Base-by-base conservation (phyloP, 1,139 yeast species). In the Entelexis paramagnoliae region DNA sequence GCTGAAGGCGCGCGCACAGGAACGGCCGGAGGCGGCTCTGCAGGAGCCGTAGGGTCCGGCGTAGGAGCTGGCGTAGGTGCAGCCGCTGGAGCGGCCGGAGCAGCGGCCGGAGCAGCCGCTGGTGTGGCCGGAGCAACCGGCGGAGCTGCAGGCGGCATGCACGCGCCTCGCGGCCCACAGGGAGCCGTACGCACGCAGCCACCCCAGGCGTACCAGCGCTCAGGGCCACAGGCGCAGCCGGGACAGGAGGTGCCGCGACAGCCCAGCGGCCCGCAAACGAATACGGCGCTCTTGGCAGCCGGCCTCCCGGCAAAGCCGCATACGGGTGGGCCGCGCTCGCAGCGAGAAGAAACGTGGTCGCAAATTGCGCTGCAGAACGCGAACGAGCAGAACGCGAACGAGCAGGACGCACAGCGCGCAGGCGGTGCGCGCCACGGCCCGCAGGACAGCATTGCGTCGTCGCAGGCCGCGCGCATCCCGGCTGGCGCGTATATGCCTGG, bases 401-500 rank as follows among this genome's bases (percentile, higher is more conserved):
- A 36, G 32, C 14, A 9, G 22, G 36, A 19, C 35, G 39, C 30
- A 13, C 36, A n/a, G 17, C 34, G 38, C 45, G 4, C 17, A 14
- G 14, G 32, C 24, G 24, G 24, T 6, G 24, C 6, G 4, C 36
- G 30, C 7, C 49, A 46, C 11, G 32, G 44, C 4, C 30, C 48
- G 13, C 40, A 36, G 10, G 50, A 36, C 19, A 50, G 53, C n/a
- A 28, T 53, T 8, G 55, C 55, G 8, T 39, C 54, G 17, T 32
- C 54, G 1, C 47, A 52, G 16, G 52, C 49, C 16, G 46, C 50
- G 9, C 42, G 55, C 6, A 48, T 59, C 13, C 67, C 68, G 16
- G 69, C 68, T n/a, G 69, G 69, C 10, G 59, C 64, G 1, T 62
- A 60, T 38, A 50, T 63, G 20, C 50, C 60, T 17, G 68, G 67